These are phyloP conservation scores for Candida tallmaniae DNA, from an alignment of 805 yeast genomes.

Conservation along the genomic window DNA sequence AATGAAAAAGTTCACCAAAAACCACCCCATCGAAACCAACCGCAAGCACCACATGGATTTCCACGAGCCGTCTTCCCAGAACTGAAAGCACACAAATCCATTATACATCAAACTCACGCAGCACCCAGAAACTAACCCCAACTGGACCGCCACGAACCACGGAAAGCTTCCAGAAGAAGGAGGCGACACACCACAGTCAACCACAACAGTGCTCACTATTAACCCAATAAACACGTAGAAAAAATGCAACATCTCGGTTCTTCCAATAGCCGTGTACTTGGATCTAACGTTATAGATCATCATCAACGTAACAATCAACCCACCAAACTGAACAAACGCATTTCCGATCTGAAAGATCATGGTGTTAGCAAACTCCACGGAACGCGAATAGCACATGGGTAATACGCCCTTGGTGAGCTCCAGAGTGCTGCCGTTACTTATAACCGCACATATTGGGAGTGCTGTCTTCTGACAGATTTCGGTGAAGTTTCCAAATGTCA, in stretches of 20 bases:
- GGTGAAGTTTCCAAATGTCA: conserved; percentile 67
- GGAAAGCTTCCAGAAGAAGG: conserved; percentile 73
- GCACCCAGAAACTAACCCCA: conserved; percentile 67
- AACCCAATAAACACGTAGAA: conserved; percentile 57
- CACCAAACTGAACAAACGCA: conserved; percentile 78
- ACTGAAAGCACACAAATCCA: conserved; percentile 79
- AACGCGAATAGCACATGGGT: conserved; percentile 78
- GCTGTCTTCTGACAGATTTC: conserved; percentile 63
- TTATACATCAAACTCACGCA: conserved; percentile 66
- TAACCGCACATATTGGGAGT: conserved; percentile 74
- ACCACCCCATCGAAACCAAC: conserved; percentile 49
- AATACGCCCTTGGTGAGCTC: conserved; percentile 55
- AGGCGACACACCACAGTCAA: conserved; percentile 90
- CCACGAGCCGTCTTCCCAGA: conserved; percentile 92
- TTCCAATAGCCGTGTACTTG: conserved; percentile 92
- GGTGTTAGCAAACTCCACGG: conserved; percentile 86
- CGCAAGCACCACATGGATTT: conserved; percentile 57
- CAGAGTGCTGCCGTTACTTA: conserved; percentile 45
- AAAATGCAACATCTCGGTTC: conserved; percentile 77
- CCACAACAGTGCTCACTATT: conserved; percentile 63
- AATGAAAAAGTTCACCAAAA: conserved; percentile 61
- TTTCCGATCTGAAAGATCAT: conserved; percentile 85
- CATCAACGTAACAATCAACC: conserved; percentile 58
- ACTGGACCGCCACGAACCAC: conserved; percentile 78
- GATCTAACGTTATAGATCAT: conserved; percentile 73